A percentile compares a stretch with the other conserved stretches of the same genome.
Evolutionary conservation across 768 basidiomycete genomes (phyloP).

Genomic region (Polyporus arcularius): DNA sequence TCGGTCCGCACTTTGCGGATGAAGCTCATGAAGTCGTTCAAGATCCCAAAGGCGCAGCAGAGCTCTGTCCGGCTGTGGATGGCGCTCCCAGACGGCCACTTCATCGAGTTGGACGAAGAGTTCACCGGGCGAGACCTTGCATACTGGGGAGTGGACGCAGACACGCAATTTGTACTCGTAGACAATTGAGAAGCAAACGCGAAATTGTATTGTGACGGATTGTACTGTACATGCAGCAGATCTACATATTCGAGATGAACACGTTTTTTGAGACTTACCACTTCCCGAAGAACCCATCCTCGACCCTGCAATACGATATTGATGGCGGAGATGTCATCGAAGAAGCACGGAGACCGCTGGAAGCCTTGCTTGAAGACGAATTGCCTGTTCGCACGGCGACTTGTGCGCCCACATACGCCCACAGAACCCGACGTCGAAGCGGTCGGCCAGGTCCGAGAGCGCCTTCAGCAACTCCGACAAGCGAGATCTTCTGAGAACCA

Average conservation of each 20-base stretch:
- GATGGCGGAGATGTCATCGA: neutral
- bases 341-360: neutral
- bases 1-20: slow-evolving; percentile 60
- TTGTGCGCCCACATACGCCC: slow-evolving; percentile 15
- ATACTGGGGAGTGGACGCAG: slow-evolving; percentile 74
- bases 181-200: neutral
- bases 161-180: slow-evolving; percentile 35
- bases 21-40: slow-evolving; percentile 59
- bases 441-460: slow-evolving; percentile 11
- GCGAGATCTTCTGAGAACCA: slow-evolving; percentile 1
- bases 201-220: neutral
- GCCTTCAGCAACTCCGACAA: slow-evolving; percentile 8
- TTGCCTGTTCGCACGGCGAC: slow-evolving; percentile 3
- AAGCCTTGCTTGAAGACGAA: neutral
- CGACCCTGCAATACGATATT: neutral
- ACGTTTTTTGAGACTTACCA: neutral
- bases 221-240: neutral
- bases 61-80: slow-evolving; percentile 54
- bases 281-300: neutral
- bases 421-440: slow-evolving; percentile 2
- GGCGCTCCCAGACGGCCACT: slow-evolving; percentile 48
- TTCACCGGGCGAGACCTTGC: slow-evolving; percentile 56
- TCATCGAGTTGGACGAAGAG: slow-evolving; percentile 47
- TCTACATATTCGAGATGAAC: neutral
- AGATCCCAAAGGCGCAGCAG: slow-evolving; percentile 31